Evolutionary conservation across 768 basidiomycete genomes (phyloP), one percentile per base, ranked within the genome.

Genomic region (Asterophora parasitica): DNA sequence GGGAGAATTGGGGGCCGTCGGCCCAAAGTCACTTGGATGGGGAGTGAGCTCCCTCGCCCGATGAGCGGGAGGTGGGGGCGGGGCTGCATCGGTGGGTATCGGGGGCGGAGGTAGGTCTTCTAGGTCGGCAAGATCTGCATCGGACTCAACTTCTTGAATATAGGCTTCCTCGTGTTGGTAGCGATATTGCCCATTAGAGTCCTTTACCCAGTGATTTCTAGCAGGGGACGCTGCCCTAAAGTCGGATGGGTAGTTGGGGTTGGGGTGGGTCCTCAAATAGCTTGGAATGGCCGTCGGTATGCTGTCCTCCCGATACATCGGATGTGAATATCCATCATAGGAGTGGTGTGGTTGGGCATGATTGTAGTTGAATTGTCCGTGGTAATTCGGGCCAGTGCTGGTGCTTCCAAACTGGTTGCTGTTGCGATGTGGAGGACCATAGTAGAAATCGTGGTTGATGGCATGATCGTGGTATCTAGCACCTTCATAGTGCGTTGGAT

Each of bases 71-170:
- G 43, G 11, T 20, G 43, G 43, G 0, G 43, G 43, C 20, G 43
- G 43, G 33, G 32, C 20, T 7, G 43, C 35, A 34, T 26, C 43
- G 1, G 19, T 13, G 19, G 43, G 43, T 3, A 44, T 13, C 9
- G 33, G 17, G 8, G 10, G 31, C 11, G 40, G 41, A 3, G 48
- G 42, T 31, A 54, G 27, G 19, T 38, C 50, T 1, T 50, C 41
- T 9, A 54, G 43, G 26, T 50, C 42, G 27, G 17, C 34, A 15
- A 32, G 32, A 12, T 17, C 46, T 39, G 49, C 49, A n/a, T 50
- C 46, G 4, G 53, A 54, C 2, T 33, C n/a, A 4, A 51, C 13
- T 19, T 44, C 31, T 9, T 48, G 42, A 4, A 51, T 43, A 4
- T 35, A 33, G 23, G 46, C 46, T 12, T 31, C 30, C 30, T 31